Evolutionary conservation across 345 rosid genomes (phyloP), one percentile per base, ranked within the genome.

Genomic region (Xanthoceras sorbifolium): DNA sequence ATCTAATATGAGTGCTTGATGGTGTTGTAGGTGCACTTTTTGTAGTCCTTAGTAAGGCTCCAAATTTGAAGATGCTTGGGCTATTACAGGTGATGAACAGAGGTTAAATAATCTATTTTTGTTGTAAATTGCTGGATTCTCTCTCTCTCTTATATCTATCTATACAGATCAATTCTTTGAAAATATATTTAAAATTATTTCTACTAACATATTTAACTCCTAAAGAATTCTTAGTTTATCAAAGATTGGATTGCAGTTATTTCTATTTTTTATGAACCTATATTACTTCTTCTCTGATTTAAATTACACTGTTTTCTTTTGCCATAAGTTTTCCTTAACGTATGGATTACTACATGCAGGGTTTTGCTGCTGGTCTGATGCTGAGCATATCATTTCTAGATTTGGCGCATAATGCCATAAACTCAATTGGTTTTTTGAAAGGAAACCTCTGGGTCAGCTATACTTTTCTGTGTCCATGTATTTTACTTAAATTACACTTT

Each of bases 361-460:
- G 98, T 62, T 96, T 96, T 89, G 99, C 99, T 67, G 91, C 99
- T 7, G 99, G 99, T 75, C 83, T 96, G 54, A 96, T 96, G 99
- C 87, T 96, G 85, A 90, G 99, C 84, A 96, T 96, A 78, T 96
- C 99, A 8, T 96, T 96, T 87, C 82, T 96, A 36, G 99, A 96
- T 88, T 87, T 93, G 77, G 99, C 98, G 66, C 98, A 96, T 85
- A 96, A 96, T 86, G 97, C 99, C 44, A 89, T 96, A 1, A 96
- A 96, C 87, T 88, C 99, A 64, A 92, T 95, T 63, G 99, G 99
- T 48, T 96, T 96, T 86, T 86, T 96, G 46, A 96, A 87, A 79
- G 99, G 89, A 48, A 96, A 96, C 83, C 97, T 96, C 40, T 96
- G 99, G 99, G 99, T 93, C 69, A 82, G 96, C 79, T 69, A 60